Conservation (phyloP, 164 flowering plant species). For the Dillenia turbinata region DNA sequence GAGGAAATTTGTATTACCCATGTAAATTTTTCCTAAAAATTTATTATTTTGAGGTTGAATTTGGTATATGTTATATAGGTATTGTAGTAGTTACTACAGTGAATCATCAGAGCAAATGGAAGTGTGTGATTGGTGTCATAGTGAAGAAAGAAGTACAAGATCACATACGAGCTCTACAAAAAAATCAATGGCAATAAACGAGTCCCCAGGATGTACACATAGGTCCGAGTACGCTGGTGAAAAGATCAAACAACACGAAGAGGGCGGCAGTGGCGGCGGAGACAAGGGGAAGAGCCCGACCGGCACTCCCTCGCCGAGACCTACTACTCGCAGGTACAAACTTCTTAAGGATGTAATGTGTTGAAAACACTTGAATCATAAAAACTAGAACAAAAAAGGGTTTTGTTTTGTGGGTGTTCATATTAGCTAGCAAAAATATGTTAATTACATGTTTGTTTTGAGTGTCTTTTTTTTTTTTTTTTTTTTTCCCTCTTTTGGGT, state of each 20-base stretch:
- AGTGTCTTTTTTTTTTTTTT: background rate
- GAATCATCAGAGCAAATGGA: slow-evolving; percentile 37
- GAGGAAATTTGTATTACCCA: no score
- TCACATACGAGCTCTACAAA: slow-evolving; percentile 28
- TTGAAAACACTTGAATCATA: slow-evolving; percentile 15
- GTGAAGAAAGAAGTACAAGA: slow-evolving; percentile 42
- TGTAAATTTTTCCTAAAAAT: background rate
- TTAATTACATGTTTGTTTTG: slow-evolving; percentile 1
- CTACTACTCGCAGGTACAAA: slow-evolving; percentile 80
- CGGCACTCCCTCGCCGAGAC: slow-evolving; percentile 65
- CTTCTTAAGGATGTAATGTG: slow-evolving; percentile 99
- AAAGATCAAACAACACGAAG: slow-evolving; percentile 42
- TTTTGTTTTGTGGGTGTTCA: background rate
- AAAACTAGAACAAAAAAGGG: background rate
- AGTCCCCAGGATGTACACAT: slow-evolving; percentile 11
- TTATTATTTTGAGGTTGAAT: background rate
- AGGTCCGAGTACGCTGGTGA: slow-evolving; percentile 44
- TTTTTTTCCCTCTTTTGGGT: no score
- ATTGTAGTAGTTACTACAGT: slow-evolving; percentile 83
- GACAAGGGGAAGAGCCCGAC: slow-evolving; percentile 39
- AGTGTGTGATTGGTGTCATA: slow-evolving; percentile 87
- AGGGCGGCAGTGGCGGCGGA: slow-evolving; percentile 17
- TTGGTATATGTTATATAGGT: slow-evolving; percentile 35
- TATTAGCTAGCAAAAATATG: background rate
- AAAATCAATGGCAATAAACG: slow-evolving; percentile 12